Percentiles rank a stretch among this genome's conserved stretches.
phyloP scores from a whole-genome alignment of 164 flowering plant genomes.

The Kalanchoe fedtschenkoi region DNA sequence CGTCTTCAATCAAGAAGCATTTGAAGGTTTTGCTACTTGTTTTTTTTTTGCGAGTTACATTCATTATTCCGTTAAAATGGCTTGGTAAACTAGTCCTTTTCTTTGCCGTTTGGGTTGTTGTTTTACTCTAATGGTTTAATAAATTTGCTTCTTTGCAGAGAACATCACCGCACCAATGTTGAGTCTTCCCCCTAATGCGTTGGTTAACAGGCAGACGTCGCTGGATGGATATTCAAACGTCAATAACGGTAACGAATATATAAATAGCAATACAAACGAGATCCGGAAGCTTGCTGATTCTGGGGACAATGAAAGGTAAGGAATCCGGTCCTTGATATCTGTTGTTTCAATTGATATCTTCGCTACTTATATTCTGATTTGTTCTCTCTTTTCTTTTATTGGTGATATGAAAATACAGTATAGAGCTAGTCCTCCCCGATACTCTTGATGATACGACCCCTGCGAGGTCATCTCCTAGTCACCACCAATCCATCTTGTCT shows the following conservation, averaged over 20 bases:
- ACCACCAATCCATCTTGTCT: background rate
- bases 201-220: background rate
- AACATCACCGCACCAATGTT: background rate
- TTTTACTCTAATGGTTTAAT: background rate
- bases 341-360: background rate
- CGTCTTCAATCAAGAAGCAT: conserved; percentile 20
- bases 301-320: background rate
- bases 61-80: background rate
- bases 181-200: background rate
- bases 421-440: conserved; percentile 3
- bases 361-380: background rate
- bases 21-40: conserved; percentile 30
- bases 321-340: background rate
- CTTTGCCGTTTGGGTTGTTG: too few species aligned
- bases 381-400: background rate
- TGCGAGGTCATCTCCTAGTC: background rate
- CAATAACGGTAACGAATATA: background rate
- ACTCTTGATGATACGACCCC: background rate
- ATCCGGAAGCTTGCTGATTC: background rate
- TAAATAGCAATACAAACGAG: background rate
- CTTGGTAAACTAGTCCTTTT: background rate
- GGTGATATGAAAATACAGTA: background rate
- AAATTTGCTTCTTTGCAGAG: background rate
- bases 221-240: background rate
- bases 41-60: background rate